Base-by-base conservation (phyloP, 2,329 filamentous ascomycete genomes). In the Claviceps purpurea region DNA sequence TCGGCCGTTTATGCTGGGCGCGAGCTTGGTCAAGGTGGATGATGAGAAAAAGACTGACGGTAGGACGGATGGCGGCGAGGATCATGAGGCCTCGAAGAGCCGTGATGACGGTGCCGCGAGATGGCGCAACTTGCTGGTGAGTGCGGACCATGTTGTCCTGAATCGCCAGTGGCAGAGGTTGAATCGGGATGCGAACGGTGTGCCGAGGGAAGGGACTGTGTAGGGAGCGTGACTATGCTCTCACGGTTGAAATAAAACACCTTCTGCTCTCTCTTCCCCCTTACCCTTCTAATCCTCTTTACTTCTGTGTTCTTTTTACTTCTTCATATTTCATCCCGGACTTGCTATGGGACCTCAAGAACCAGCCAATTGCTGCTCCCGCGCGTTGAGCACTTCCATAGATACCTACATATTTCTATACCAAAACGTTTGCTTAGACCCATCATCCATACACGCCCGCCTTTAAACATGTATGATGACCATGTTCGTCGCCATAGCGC, bases 61-160 rank as follows among this genome's bases (percentile, higher is more conserved):
- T 7, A 16, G 60, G 56, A 5, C 58, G 57, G 18, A 58, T 10
- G 52, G 30, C 14, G 44, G 24, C 7, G 4, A 11, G 14, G 18
- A 22, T 2, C 2, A 6, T 10, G 22, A 30, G 10, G 14, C 20
- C 8, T 20, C 13, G 54, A 22, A 30, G 26, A n/a, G 56, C 59
- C 10, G 40, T 34, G 30, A 34, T 34, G 30, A 34, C 30, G 30
- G 30, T n/a, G n/a, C 59, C 55, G 5, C 61, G 47, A 57, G 49
- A 16, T 71, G 67, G 66, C 57, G 60, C 20, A 66, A 64, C 22
- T 57, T 65, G 1, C 58, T 71, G 40, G 68, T 70, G 1, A 62
- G 56, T 47, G 64, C 63, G 0, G 58, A 68, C 49, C 58, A 54
- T 30, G 59, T 62, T 6, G 54, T 55, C 20, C 53, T 71, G 50